phyloP scores from a whole-genome alignment of 768 basidiomycete species.

The Agrocybe chaxingu region DNA sequence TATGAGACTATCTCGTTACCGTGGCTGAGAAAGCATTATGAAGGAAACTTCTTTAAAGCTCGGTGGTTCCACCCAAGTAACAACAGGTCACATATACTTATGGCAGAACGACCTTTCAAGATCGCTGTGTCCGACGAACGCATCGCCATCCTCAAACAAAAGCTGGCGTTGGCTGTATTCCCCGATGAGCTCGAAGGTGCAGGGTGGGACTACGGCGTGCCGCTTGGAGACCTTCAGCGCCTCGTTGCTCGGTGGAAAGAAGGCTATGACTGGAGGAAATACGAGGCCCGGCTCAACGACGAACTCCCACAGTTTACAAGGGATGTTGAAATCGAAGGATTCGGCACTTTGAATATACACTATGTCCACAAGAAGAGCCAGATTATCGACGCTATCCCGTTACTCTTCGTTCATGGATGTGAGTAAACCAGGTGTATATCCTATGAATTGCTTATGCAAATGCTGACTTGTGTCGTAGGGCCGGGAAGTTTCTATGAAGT shows the following conservation, averaged over 20 bases:
- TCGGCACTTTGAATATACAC: constrained; percentile 45
- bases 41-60: background rate
- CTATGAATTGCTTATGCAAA: background rate
- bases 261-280: constrained; percentile 54
- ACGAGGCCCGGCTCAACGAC: constrained; percentile 48
- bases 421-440: constrained; percentile 5
- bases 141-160: constrained; percentile 37
- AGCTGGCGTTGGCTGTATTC: constrained; percentile 45
- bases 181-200: constrained; percentile 58
- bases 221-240: constrained; percentile 46
- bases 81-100: background rate
- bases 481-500: constrained; percentile 60
- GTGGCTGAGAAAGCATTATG: no score
- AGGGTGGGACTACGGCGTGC: constrained; percentile 50
- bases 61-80: background rate
- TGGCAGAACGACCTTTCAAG: constrained; percentile 32
- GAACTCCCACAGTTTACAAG: constrained; percentile 54
- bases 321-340: constrained; percentile 45
- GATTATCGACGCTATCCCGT: constrained; percentile 44
- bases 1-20: no score
- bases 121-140: constrained; percentile 42
- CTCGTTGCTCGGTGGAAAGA: constrained; percentile 48
- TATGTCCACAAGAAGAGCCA: constrained; percentile 55
- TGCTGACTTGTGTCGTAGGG: constrained; percentile 34
- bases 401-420: constrained; percentile 64